Evolutionary conservation across 768 basidiomycete species (phyloP).

Genomic region (Podaxis rugospora): DNA sequence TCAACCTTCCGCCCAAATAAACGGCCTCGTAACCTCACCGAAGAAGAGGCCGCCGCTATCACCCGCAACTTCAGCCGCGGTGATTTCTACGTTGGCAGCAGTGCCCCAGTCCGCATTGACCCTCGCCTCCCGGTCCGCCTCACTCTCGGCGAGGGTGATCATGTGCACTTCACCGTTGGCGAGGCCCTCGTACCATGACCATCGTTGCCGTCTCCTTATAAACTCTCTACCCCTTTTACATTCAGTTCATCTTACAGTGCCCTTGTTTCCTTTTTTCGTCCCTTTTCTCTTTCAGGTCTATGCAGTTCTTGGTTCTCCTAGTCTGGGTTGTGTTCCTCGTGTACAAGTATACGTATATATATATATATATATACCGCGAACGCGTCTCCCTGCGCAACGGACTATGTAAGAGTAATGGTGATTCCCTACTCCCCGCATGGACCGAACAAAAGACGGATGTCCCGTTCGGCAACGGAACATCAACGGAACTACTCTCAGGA

Average conservation of each 20-base stretch:
- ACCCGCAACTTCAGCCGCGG: constrained; percentile 78
- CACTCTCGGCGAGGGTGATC: constrained; percentile 77
- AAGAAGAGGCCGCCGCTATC: constrained; percentile 81
- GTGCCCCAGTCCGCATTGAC: constrained; percentile 80
- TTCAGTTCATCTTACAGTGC: neutral
- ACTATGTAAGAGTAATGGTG: neutral
- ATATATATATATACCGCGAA: neutral
- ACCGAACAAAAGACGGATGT: neutral
- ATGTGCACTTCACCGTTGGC: constrained; percentile 62
- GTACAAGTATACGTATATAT: constrained; percentile 2
- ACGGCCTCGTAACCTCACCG: constrained; percentile 74
- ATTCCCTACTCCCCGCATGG: neutral
- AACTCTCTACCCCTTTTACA: neutral
- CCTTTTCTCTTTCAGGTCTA: neutral
- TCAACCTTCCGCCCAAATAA: constrained; percentile 80
- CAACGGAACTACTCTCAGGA: neutral
- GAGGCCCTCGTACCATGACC: constrained; percentile 33
- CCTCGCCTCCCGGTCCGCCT: constrained; percentile 75
- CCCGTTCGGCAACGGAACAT: constrained; percentile 4
- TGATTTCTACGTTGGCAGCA: constrained; percentile 78
- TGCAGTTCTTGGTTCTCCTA: neutral
- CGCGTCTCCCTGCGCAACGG: neutral
- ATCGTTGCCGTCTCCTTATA: neutral
- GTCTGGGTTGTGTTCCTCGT: neutral
- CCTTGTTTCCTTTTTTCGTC: neutral